Percentiles rank a stretch among this genome's conserved stretches.
Evolutionary conservation across 352 stramenopile genomes (phyloP).

Genomic region (Thalassiosira hispida): DNA sequence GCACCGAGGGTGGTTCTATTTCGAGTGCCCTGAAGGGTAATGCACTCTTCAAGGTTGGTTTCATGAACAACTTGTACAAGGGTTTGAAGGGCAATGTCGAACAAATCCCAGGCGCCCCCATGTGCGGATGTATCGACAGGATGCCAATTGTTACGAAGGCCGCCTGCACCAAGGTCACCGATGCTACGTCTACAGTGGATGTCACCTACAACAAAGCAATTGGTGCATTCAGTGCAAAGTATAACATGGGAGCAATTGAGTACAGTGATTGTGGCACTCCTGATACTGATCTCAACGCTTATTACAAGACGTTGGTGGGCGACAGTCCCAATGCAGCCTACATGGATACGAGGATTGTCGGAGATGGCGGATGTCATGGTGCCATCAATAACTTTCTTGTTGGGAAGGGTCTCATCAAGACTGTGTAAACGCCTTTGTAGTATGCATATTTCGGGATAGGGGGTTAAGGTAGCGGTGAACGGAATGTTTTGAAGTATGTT

Average conservation of each 20-base stretch:
- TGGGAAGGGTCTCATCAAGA: conserved; percentile 10
- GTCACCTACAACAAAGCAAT: too few species aligned
- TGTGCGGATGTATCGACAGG: too few species aligned
- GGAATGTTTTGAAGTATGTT: too few species aligned
- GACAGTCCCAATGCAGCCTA: conserved; percentile 9
- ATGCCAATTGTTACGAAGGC: background rate
- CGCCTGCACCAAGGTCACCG: background rate
- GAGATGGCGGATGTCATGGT: conserved; percentile 15
- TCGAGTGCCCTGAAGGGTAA: conserved; percentile 21
- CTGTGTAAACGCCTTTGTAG: background rate
- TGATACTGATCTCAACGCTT: background rate
- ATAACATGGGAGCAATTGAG: background rate
- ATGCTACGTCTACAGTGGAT: background rate
- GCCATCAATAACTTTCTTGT: conserved; percentile 25
- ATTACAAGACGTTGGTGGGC: conserved; percentile 8
- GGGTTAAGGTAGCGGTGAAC: too few species aligned
- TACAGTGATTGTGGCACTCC: background rate
- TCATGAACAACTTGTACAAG: background rate
- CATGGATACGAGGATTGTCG: conserved; percentile 25
- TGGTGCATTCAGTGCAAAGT: background rate
- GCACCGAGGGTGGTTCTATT: background rate
- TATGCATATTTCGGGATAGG: too few species aligned
- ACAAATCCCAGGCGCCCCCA: too few species aligned
- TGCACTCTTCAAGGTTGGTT: conserved; percentile 21
- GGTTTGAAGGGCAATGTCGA: too few species aligned